phyloP scores from a whole-genome alignment of 306 rosid genomes.

The Cicer judaicum region DNA sequence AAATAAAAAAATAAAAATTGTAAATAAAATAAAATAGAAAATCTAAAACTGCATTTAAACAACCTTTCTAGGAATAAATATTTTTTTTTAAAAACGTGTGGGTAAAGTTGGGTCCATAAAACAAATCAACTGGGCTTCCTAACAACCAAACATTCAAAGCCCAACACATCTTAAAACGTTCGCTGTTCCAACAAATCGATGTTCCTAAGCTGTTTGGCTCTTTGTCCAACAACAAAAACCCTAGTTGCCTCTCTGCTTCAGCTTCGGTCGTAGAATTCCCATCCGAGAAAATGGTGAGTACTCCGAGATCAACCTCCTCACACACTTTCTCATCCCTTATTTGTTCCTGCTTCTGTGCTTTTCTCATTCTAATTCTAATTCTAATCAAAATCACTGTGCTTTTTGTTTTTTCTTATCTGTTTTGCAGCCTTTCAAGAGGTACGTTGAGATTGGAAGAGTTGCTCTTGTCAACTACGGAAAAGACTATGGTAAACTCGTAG shows the following conservation, averaged over 20 bases:
- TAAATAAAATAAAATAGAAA: too few species aligned
- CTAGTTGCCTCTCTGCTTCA: background rate
- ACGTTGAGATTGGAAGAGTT: constrained; percentile 24
- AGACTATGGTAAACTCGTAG: constrained; percentile 15
- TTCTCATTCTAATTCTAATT: background rate
- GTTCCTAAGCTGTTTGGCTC: too few species aligned
- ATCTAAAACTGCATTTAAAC: too few species aligned
- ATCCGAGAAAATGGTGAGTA: background rate
- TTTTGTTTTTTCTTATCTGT: background rate
- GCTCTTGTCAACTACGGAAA: constrained; percentile 16
- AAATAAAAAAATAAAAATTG: too few species aligned
- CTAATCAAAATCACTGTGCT: background rate
- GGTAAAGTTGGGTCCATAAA: too few species aligned
- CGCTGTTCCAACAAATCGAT: too few species aligned
- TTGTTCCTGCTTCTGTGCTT: background rate
- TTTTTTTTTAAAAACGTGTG: too few species aligned
- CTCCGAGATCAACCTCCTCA: background rate
- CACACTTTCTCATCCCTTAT: background rate
- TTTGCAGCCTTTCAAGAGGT: constrained; percentile 30
- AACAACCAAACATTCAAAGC: background rate
- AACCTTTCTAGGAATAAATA: too few species aligned
- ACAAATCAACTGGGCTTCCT: too few species aligned
- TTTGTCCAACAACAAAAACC: background rate
- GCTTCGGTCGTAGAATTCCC: background rate
- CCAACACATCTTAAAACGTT: background rate